A percentile compares a stretch with the other conserved stretches of the same genome.
Evolutionary conservation across 2,329 filamentous ascomycete species (phyloP).

Genomic region (Parastagonospora avenae): DNA sequence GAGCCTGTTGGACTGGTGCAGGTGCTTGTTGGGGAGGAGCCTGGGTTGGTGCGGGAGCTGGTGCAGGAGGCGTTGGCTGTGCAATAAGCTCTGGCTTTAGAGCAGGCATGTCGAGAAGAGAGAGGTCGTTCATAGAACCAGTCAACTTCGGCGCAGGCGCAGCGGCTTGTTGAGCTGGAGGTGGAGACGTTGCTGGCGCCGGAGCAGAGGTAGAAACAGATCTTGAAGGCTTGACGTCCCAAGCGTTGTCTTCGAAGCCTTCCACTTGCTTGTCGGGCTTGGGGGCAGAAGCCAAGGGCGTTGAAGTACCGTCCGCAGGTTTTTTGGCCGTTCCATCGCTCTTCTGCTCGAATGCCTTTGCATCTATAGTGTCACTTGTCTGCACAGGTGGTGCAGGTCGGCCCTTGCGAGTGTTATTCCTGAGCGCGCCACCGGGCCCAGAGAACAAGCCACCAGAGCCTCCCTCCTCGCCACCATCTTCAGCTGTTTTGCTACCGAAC

Average conservation of each 20-base stretch:
- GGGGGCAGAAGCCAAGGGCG: constrained; percentile 56
- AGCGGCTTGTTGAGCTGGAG: constrained; percentile 49
- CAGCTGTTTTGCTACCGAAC: constrained; percentile 69
- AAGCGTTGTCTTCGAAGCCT: constrained; percentile 95
- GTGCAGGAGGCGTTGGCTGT: constrained; percentile 47
- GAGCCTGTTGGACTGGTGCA: constrained; percentile 35
- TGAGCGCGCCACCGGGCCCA: constrained; percentile 85
- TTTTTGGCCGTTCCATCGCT: constrained; percentile 52
- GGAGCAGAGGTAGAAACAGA: constrained; percentile 52
- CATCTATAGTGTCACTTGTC: constrained; percentile 83
- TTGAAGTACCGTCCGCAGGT: constrained; percentile 53
- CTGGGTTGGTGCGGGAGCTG: constrained; percentile 50
- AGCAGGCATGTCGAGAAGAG: constrained; percentile 61
- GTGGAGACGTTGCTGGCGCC: constrained; percentile 46
- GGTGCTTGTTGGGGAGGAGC: constrained; percentile 47
- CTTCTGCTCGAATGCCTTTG: constrained; percentile 79
- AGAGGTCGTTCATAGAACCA: constrained; percentile 72
- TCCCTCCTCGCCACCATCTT: constrained; percentile 61
- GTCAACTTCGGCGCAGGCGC: constrained; percentile 52
- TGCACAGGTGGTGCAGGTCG: constrained; percentile 86
- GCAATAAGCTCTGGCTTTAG: constrained; percentile 47
- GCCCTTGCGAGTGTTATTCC: constrained; percentile 93
- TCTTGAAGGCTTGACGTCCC: constrained; percentile 88
- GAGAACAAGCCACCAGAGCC: constrained; percentile 84
- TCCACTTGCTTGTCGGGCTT: constrained; percentile 56